Conservation (phyloP, 2,329 filamentous ascomycete species). For the Mycosphaerella arachidis region DNA sequence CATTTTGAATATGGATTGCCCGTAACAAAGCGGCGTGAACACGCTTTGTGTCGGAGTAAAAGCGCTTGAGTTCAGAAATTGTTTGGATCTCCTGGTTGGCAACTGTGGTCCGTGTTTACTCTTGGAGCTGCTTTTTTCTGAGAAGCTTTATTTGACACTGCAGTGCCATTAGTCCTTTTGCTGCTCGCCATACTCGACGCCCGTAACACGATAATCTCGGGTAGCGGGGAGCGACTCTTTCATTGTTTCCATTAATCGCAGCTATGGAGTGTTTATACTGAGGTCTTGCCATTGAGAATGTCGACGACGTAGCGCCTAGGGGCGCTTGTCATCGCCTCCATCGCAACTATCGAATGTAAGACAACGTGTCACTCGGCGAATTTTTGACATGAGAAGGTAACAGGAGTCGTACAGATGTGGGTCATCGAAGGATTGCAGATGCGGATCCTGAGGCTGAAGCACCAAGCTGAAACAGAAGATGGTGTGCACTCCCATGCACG, state of each 20-base stretch:
- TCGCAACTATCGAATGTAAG: neutral
- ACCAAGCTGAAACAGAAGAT: neutral
- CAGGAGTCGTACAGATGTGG: conserved; percentile 2
- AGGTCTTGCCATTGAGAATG: neutral
- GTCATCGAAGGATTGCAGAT: neutral
- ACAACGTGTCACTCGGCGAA: neutral
- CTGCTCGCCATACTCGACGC: conserved; percentile 12
- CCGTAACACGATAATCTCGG: conserved; percentile 12
- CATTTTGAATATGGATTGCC: conserved; percentile 50
- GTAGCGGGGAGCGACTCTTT: neutral
- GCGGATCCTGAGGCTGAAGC: neutral
- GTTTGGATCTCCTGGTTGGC: conserved; percentile 47
- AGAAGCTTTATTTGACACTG: neutral
- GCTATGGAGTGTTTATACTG: neutral
- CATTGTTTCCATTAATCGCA: neutral
- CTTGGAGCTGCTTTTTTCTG: conserved; percentile 1
- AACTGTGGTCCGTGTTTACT: conserved; percentile 28
- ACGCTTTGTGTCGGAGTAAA: conserved; percentile 39
- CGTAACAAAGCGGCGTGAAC: conserved; percentile 35
- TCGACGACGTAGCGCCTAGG: neutral
- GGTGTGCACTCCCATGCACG: neutral
- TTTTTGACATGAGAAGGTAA: neutral
- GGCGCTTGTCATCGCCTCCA: neutral
- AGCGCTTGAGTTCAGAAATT: conserved; percentile 41
- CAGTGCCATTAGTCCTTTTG: conserved; percentile 3